Percentiles rank a stretch among this genome's conserved stretches.
phyloP scores from a whole-genome alignment of 805 yeast genomes.

The Myxozyma kluyveri region DNA sequence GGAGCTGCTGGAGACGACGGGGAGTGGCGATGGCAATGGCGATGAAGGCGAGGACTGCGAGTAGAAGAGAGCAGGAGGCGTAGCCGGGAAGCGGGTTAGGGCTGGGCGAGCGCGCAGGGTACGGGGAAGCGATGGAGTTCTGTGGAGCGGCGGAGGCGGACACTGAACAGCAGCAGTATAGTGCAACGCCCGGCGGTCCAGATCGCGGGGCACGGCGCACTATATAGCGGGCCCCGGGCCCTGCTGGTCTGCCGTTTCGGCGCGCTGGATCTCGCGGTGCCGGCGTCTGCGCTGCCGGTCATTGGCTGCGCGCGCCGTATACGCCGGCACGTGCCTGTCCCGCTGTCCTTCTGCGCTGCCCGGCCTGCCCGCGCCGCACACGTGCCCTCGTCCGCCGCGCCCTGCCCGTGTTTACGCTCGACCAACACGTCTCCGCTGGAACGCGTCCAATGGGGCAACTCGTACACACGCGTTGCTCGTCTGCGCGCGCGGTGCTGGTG shows the following conservation, averaged over 20 bases:
- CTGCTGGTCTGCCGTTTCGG: neutral
- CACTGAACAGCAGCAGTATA: no score
- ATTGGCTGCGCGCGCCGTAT: neutral
- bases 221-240: neutral
- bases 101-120: neutral
- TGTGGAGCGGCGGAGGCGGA: no score
- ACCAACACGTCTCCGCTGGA: no score
- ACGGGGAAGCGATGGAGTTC: no score
- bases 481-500: neutral
- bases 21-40: constrained; percentile 1
- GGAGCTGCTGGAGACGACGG: neutral
- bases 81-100: neutral
- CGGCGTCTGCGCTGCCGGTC: neutral
- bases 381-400: neutral
- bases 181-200: no score
- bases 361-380: neutral
- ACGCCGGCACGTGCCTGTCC: no score
- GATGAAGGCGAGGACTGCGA: constrained; percentile 2
- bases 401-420: no score
- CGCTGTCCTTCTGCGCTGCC: no score
- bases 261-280: neutral
- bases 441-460: no score
- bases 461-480: neutral
- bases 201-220: neutral
- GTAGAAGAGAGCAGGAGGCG: neutral